Percentiles rank a stretch among this genome's conserved stretches.
These are phyloP conservation scores for Protomyces pachydermus DNA, from an alignment of 1,139 yeast species.

Conservation along the genomic window DNA sequence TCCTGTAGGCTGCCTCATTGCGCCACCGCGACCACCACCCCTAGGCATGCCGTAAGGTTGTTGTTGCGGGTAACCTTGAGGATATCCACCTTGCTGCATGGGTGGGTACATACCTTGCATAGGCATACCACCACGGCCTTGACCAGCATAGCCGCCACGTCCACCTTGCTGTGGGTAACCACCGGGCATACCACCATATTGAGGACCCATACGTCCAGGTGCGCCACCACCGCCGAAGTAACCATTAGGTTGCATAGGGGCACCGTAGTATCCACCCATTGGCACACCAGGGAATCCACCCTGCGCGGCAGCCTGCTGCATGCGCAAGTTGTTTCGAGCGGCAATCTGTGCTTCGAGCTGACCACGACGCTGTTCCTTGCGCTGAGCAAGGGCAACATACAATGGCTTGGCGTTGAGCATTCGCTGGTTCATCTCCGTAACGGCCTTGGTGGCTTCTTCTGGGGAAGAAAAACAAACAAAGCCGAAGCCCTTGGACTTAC, in stretches of 20 bases:
- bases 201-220: constrained; percentile 59
- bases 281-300: constrained; percentile 60
- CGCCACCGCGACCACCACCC: constrained; percentile 24
- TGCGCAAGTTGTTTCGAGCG: constrained; percentile 97
- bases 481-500: constrained; percentile 97
- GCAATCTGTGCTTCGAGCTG: constrained; percentile 97
- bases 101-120: constrained; percentile 50
- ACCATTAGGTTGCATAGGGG: constrained; percentile 75
- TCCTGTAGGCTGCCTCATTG: constrained; percentile 22
- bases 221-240: constrained; percentile 59
- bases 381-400: constrained; percentile 98
- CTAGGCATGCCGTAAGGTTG: constrained; percentile 37
- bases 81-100: constrained; percentile 43
- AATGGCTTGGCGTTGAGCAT: constrained; percentile 94
- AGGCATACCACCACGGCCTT: constrained; percentile 16
- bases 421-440: constrained; percentile 97
- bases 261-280: constrained; percentile 47
- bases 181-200: constrained; percentile 72
- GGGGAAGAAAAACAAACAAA: constrained; percentile 97
- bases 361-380: constrained; percentile 95
- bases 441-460: constrained; percentile 98
- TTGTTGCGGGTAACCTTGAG: constrained; percentile 24
- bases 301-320: constrained; percentile 79
- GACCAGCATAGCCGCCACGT: constrained; percentile 11
- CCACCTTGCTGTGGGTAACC: constrained; percentile 44